Conservation (phyloP, 129 eudicot genomes). For the Centaurea solstitialis region DNA sequence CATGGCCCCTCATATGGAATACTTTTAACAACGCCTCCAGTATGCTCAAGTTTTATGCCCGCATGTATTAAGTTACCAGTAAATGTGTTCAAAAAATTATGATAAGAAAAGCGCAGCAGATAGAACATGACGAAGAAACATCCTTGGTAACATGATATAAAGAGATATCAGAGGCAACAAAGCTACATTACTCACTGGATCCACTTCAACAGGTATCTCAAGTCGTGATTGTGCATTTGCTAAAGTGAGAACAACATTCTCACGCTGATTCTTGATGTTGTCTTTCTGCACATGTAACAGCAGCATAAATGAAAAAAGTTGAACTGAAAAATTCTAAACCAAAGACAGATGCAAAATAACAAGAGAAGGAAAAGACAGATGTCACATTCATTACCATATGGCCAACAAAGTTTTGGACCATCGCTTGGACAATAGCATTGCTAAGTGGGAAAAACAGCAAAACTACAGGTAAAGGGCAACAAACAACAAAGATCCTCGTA, state of each 20-base stretch:
- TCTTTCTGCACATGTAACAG: conserved; percentile 65
- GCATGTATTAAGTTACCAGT: not conserved
- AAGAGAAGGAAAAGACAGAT: not conserved
- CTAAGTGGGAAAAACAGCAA: conserved; percentile 5
- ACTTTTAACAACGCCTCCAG: not conserved
- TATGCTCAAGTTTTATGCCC: not conserved
- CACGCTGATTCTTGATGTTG: conserved; percentile 95
- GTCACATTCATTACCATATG: not conserved
- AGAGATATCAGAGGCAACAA: conserved; percentile 1
- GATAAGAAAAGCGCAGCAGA: not conserved
- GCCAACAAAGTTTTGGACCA: conserved; percentile 3
- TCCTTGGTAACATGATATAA: not conserved
- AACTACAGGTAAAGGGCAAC: not conserved
- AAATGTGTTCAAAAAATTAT: not conserved
- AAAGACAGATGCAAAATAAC: not conserved
- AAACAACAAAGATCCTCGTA: not conserved
- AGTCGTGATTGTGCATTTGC: conserved; percentile 96
- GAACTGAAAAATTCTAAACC: conserved; percentile 2
- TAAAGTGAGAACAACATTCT: conserved; percentile 72
- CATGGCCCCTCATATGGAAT: not conserved
- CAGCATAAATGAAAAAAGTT: conserved; percentile 3
- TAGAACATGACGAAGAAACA: not conserved
- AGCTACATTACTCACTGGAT: conserved; percentile 69
- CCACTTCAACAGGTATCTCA: conserved; percentile 70
- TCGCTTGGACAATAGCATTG: not conserved